These are phyloP conservation scores for Podospora tetraspora DNA, from an alignment of 495 filamentous ascomycete species.

Conservation along the genomic window DNA sequence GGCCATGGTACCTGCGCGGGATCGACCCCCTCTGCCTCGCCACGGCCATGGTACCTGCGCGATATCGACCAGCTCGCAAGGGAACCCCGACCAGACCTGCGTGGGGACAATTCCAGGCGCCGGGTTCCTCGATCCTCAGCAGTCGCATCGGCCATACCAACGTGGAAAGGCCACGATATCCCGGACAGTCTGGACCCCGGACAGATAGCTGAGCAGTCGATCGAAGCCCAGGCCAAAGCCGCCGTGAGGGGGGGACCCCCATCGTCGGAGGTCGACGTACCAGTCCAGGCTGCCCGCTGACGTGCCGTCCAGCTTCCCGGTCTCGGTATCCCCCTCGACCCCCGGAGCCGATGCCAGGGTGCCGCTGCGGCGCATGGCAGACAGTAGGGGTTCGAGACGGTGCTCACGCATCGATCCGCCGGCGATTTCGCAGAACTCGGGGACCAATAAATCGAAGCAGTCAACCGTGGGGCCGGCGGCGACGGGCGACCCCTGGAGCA, in stretches of 20 bases:
- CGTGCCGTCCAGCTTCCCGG: neutral
- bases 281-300: conserved; percentile 57
- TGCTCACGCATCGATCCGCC: conserved; percentile 94
- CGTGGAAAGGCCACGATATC: conserved; percentile 87
- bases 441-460: conserved; percentile 92
- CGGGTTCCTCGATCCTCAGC: conserved; percentile 43
- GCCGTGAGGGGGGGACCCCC: conserved; percentile 91
- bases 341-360: conserved; percentile 10
- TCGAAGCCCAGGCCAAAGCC: conserved; percentile 96
- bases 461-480: conserved; percentile 59
- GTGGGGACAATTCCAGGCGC: conserved; percentile 8
- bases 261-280: conserved; percentile 92
- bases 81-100: conserved; percentile 35
- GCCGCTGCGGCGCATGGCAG: conserved; percentile 56
- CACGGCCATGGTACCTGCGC: neutral
- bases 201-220: conserved; percentile 77
- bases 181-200: conserved; percentile 76
- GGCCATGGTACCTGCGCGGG: neutral
- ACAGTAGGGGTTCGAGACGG: conserved; percentile 61
- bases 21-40: too few relatives aligned
- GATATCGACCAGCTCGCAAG: neutral
- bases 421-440: conserved; percentile 81
- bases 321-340: conserved; percentile 1
- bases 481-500: conserved; percentile 56
- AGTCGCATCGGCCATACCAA: conserved; percentile 87